These are phyloP conservation scores for Biscogniauxia mediterranea DNA, from an alignment of 2,329 filamentous ascomycete genomes.

Conservation along the genomic window DNA sequence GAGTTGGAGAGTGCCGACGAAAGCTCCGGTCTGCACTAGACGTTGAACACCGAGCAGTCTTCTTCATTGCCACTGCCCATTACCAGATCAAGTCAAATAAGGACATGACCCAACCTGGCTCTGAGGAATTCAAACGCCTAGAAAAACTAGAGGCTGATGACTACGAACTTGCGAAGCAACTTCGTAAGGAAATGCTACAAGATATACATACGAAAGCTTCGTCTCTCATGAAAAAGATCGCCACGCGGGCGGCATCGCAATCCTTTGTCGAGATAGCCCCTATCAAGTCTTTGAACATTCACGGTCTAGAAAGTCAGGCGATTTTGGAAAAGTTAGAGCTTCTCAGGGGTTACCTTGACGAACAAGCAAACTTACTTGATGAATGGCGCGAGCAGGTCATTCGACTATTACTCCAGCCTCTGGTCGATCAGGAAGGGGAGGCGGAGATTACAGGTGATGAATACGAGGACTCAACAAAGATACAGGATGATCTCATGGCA, in stretches of 20 bases:
- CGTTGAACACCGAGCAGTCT: slow-evolving; percentile 75
- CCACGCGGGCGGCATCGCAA: slow-evolving; percentile 49
- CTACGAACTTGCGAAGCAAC: slow-evolving; percentile 75
- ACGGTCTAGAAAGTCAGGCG: slow-evolving; percentile 70
- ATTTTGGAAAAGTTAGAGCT: slow-evolving; percentile 65
- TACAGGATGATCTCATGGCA: slow-evolving; percentile 85
- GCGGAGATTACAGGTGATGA: slow-evolving; percentile 82
- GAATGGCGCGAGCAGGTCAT: slow-evolving; percentile 74
- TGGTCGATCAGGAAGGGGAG: slow-evolving; percentile 78
- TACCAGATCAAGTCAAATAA: slow-evolving; percentile 78
- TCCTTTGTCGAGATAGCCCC: slow-evolving; percentile 63
- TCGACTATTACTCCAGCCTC: slow-evolving; percentile 66
- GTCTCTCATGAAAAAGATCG: slow-evolving; percentile 62
- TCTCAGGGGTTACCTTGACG: slow-evolving; percentile 65
- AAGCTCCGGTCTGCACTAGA: slow-evolving; percentile 73
- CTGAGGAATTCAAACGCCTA: slow-evolving; percentile 62
- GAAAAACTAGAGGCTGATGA: slow-evolving; percentile 69
- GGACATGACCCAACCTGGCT: slow-evolving; percentile 61
- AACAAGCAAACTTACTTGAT: slow-evolving; percentile 68
- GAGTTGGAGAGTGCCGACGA: slow-evolving; percentile 58
- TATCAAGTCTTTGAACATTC: slow-evolving; percentile 49
- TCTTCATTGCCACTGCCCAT: slow-evolving; percentile 80
- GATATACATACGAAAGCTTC: slow-evolving; percentile 56
- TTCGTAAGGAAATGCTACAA: slow-evolving; percentile 76
- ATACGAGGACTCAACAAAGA: slow-evolving; percentile 81